Percentiles rank a stretch among this genome's conserved stretches.
These are phyloP conservation scores for Penicillium silybi DNA, from an alignment of 495 filamentous ascomycete genomes.

Conservation along the genomic window DNA sequence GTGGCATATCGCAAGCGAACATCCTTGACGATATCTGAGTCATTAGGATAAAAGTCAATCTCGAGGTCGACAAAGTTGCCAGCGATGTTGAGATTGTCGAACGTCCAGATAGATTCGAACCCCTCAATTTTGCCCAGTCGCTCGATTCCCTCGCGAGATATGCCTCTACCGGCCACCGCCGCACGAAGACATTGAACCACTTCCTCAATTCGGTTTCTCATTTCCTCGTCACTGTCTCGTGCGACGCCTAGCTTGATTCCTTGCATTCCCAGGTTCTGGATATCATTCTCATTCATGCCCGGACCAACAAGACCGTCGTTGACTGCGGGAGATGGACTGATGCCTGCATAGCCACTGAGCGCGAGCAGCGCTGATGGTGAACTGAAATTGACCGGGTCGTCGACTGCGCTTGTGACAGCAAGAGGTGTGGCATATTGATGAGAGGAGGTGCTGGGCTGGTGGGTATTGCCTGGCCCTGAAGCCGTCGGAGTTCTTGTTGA, in stretches of 20 bases:
- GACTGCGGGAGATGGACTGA: conserved; percentile 39
- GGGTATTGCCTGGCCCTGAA: conserved; percentile 28
- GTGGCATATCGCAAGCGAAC: conserved; percentile 46
- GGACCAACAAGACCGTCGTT: conserved; percentile 39
- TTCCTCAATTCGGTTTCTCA: conserved; percentile 48
- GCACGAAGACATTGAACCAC: conserved; percentile 40
- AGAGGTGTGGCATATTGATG: conserved; percentile 45
- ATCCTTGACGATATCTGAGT: conserved; percentile 42
- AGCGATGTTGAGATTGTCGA: conserved; percentile 64
- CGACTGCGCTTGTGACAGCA: conserved; percentile 28
- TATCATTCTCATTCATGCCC: conserved; percentile 43
- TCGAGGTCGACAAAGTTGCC: conserved; percentile 57
- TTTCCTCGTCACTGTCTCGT: conserved; percentile 51
- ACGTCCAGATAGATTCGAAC: conserved; percentile 72
- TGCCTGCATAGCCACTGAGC: conserved; percentile 40
- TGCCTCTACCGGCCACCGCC: conserved; percentile 47
- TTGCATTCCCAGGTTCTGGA: conserved; percentile 42
- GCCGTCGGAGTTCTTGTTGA: conserved; percentile 42
- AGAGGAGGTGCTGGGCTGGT: conserved; percentile 29
- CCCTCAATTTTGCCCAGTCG: conserved; percentile 67
- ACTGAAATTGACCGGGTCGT: conserved; percentile 43
- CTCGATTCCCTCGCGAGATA: conserved; percentile 80
- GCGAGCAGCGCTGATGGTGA: conserved; percentile 45
- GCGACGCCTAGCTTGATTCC: conserved; percentile 37
- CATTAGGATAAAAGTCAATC: conserved; percentile 42